Base-by-base conservation (phyloP, 1,139 yeast genomes). In the Diutina sp. region DNA sequence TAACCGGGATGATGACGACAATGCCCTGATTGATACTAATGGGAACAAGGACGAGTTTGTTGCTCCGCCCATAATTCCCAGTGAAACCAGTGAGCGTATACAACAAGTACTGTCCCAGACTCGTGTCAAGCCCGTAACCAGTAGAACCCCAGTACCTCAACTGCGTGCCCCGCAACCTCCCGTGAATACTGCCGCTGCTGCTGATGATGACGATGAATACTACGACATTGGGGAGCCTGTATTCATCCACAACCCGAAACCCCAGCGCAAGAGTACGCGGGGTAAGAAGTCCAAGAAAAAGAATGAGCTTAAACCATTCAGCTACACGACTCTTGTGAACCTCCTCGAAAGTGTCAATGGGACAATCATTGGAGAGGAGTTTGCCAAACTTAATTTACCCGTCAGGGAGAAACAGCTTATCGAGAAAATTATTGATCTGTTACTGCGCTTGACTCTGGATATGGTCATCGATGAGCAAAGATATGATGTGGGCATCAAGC, bases 371-470 rank as follows among this genome's bases (percentile, higher is more conserved):
- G 85, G 85, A 3, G 82, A 84, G 63, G 95, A 88, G 62, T 87
- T 90, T 65, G 82, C 84, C 55, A 83, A 82, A 58, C 71, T 90
- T 59, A 88, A 87, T 55, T 76, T 90, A 60, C 91, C 95, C 3
- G 71, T 79, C 0, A 85, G 85, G 60, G 97, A 90, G 66, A 87
- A 87, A 62, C 86, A 83, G 62, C 74, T 90, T 56, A 76, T 91
- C 56, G 97, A 90, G 66, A 85, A 89, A 68, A 82, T 91, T 55
- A 87, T 91, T 5, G 96, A 90, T 64, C 85, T 95, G 1, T 73
- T 91, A 58, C 85, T 95, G 28, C 77, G 95, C 63, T 77, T 91
- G 59, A 89, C 96, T 4, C 88, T 91, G 58, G 97, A 90, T 66
- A 90, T 91, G 88, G 85, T 89, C 57, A 69, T 88, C 57, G 96